Conservation (phyloP, 805 yeast genomes). For the Helenozyma rhizophorensis region DNA sequence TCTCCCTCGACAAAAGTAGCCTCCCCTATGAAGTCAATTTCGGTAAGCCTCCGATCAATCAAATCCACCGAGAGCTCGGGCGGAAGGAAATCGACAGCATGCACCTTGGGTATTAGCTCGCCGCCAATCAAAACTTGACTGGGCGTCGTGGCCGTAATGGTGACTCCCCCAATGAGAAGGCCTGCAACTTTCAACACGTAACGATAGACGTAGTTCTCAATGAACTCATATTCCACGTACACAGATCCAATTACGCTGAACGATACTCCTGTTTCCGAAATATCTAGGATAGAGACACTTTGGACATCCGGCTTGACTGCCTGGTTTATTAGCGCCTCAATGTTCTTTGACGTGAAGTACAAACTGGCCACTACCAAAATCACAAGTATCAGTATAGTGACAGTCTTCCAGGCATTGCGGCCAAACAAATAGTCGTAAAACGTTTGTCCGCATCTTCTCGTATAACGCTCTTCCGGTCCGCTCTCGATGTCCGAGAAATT, state of each 20-base stretch:
- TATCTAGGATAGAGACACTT: constrained; percentile 18
- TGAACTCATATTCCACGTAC: constrained; percentile 23
- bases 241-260: constrained; percentile 25
- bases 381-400: no score
- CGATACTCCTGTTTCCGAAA: constrained; percentile 23
- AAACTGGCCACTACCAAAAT: no score
- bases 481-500: no score
- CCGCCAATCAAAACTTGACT: constrained; percentile 18
- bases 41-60: constrained; percentile 16
- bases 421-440: no score
- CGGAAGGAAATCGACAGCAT: constrained; percentile 21
- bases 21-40: constrained; percentile 21
- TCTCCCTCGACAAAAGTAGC: constrained; percentile 18
- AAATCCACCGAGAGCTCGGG: constrained; percentile 23
- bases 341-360: not conserved
- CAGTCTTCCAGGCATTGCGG: no score
- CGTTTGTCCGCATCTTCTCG: no score
- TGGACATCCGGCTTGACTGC: constrained; percentile 22
- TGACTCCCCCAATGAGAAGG: constrained; percentile 20
- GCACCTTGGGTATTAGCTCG: constrained; percentile 10
- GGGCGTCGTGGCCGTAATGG: constrained; percentile 17
- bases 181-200: constrained; percentile 19
- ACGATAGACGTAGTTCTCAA: constrained; percentile 19
- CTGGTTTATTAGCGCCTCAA: constrained; percentile 12
- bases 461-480: no score